Evolutionary conservation across 768 basidiomycete species (phyloP), one percentile per base, ranked within the genome.

Genomic region (Cystofilobasidium bisporidii): DNA sequence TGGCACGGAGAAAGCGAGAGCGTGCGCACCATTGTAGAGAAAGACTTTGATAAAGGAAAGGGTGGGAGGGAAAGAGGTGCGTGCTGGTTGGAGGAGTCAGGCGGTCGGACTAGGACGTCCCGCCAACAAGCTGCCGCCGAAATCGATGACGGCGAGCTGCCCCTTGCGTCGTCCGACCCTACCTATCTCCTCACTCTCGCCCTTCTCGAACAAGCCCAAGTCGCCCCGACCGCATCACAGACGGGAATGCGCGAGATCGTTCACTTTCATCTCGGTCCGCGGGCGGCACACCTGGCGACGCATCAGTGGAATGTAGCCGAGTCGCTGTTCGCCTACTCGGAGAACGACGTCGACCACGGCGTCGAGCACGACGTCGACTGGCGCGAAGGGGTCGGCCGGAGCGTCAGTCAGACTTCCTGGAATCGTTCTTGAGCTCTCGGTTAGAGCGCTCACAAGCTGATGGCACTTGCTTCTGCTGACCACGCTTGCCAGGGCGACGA

Each of bases 221-320:
- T n/a, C n/a, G n/a, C 50, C 11, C n/a, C 18, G 30, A 32, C 50
- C 30, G 5, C 24, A 26, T 11, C 11, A 12, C n/a, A 55, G 50
- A 9, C 20, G 3, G 12, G 17, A 11, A 67, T 67, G 66, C 66
- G 60, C 66, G 66, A 67, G 66, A 56, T 67, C 48, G 40, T 67
- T 33, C 66, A 67, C 47, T 48, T 67, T 17, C 66, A 67, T 26
- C 40, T 67, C 53, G 66, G 66, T 11, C 66, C 66, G 10, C 60
- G 66, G 17, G 30, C 66, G 20, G 55, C 55, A 6, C 60, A 67
- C 36, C 45, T 67, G 26, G 66, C 58, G 1, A 67, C 66, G 14
- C 66, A 67, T 53, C 30, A 30, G 33, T 67, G 66, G 66, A 67
- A 67, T 43, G 38, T 62, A n/a, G 53, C 48, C 48, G 66, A 67